Evolutionary conservation across 495 filamentous ascomycete genomes (phyloP), one percentile per base, ranked within the genome.

Genomic region (Sphaerosporella brunnea): DNA sequence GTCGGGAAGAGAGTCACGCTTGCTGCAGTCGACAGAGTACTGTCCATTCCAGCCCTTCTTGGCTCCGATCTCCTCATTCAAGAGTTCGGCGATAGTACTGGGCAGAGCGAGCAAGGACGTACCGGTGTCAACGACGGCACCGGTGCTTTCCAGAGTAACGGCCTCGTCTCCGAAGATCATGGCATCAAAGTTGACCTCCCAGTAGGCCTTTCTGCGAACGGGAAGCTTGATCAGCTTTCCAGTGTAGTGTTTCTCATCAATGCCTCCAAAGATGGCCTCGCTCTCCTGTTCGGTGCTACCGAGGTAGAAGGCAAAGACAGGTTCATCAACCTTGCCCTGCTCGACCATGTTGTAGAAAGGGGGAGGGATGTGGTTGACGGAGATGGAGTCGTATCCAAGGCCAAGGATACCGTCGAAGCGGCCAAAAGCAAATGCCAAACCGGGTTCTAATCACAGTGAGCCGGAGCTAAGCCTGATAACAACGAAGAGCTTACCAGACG

Each of bases 391-490:
- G 60, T 79, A 99, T 36, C 88, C 92, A 53, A 99, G 73, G 54
- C 92, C 92, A 51, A 99, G 69, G 63, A 99, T 99, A 62, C 92
- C 92, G 64, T 99, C 92, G 60, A 99, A 99, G 50, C 84, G 75
- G 60, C 92, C 92, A 59, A 99, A 99, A 53, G 92, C 92, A 62
- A 99, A 99, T 47, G 88, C 88, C 50, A 99, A 73, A 49, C 92
- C 92, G 49, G 92, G 92, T 68, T 99, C 92, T 51, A 25, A 15
- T n/a, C 28, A 62, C 69, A 45, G 23, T 21, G 28, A 46, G 16
- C 16, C 7, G 16, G 11, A 21, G 9, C 25, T 21, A 44, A 26
- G 9, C 25, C 10, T 4, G 8, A 21, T 23, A 25, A 15, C 16
- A 23, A 4, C 10, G 15, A 11, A 26, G 15, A 11, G 11, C 48